Evolutionary conservation across 306 rosid genomes (phyloP).

Genomic region (Hippophae tibetana): DNA sequence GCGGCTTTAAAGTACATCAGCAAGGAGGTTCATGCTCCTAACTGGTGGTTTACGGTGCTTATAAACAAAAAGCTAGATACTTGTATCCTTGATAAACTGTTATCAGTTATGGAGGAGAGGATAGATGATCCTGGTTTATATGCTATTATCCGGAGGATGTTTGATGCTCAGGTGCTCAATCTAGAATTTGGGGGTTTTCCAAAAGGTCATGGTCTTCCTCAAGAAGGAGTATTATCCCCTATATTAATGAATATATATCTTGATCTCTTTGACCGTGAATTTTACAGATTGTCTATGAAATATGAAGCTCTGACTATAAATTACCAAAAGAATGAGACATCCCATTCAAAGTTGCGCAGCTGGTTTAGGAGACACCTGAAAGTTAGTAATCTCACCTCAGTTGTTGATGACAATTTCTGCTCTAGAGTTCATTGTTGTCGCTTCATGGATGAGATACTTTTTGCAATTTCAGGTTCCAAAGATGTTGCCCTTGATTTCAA

Average conservation of each 20-base stretch:
- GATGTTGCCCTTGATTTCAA: conserved; percentile 52
- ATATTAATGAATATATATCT: conserved; percentile 83
- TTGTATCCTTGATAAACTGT: conserved; percentile 39
- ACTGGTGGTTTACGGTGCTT: conserved; percentile 79
- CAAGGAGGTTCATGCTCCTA: conserved; percentile 47
- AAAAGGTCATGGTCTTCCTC: conserved; percentile 90
- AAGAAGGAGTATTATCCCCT: conserved; percentile 78
- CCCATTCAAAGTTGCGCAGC: conserved; percentile 51
- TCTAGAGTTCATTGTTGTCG: conserved; percentile 56
- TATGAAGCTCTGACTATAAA: conserved; percentile 48
- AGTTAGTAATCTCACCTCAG: conserved; percentile 26
- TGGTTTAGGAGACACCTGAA: conserved; percentile 74
- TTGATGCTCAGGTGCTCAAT: conserved; percentile 61
- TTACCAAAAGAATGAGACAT: conserved; percentile 19
- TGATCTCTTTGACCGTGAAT: conserved; percentile 67
- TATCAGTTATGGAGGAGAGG: conserved; percentile 57
- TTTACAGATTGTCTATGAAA: conserved; percentile 73
- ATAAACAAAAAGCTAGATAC: conserved; percentile 51
- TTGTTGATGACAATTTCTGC: conserved; percentile 21
- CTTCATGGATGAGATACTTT: conserved; percentile 77
- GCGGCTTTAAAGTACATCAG: conserved; percentile 60
- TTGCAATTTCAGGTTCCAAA: conserved; percentile 62
- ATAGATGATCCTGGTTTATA: conserved; percentile 56
- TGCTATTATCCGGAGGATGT: conserved; percentile 43
- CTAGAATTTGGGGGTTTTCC: conserved; percentile 84